phyloP scores from a whole-genome alignment of 495 filamentous ascomycete species.

The Tuber indicum region DNA sequence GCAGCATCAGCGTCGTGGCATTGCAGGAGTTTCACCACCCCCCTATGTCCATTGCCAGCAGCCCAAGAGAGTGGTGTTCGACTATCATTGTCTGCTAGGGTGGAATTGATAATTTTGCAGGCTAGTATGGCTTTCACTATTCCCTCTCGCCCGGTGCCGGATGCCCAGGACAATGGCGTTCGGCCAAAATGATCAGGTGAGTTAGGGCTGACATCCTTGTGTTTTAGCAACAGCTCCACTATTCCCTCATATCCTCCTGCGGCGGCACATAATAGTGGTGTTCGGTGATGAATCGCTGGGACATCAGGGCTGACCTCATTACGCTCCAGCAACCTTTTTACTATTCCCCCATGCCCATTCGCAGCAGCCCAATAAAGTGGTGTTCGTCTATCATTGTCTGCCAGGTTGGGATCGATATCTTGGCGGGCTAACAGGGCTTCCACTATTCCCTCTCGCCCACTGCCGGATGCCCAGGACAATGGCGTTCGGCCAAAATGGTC shows the following conservation, averaged over 20 bases:
- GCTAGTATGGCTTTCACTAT: conserved; percentile 12
- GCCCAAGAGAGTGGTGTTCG: conserved; percentile 18
- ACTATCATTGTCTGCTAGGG: conserved; percentile 13
- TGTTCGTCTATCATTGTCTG: conserved; percentile 14
- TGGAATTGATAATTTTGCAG: neutral
- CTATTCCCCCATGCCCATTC: conserved; percentile 49
- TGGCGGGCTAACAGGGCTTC: conserved; percentile 5
- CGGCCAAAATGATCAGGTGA: neutral
- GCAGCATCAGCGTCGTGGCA: neutral
- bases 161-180: neutral
- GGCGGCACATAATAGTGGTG: conserved; percentile 11
- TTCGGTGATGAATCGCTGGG: neutral
- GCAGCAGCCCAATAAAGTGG: conserved; percentile 52
- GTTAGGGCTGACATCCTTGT: neutral
- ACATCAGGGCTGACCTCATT: conserved; percentile 1
- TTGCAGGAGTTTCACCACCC: conserved; percentile 10
- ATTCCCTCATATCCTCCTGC: conserved; percentile 7
- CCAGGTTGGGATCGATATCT: neutral
- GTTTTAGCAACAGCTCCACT: conserved; percentile 20
- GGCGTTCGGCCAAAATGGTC: neutral
- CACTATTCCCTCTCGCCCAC: conserved; percentile 10
- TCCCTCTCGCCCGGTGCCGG: conserved; percentile 1
- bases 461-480: neutral
- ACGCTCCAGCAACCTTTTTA: conserved; percentile 46
- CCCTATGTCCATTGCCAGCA: conserved; percentile 13